Percentiles rank a stretch among this genome's conserved stretches.
These are phyloP conservation scores for Fusarium tuaranense DNA, from an alignment of 2,329 filamentous ascomycete genomes.

Conservation along the genomic window DNA sequence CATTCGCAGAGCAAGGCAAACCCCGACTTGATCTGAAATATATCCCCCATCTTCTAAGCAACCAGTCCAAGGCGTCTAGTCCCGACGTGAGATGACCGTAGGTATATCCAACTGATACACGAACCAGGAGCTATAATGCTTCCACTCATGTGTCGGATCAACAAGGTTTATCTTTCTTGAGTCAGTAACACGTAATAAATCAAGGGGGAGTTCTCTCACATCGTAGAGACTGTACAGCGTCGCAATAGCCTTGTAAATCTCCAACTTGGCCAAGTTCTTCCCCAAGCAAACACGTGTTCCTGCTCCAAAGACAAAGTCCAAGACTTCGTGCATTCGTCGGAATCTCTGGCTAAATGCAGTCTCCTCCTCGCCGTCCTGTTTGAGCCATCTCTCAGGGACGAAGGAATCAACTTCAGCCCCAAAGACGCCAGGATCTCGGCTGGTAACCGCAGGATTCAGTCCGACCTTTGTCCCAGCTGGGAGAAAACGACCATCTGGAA, in stretches of 20 bases:
- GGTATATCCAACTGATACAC: neutral
- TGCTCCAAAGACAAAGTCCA: slow-evolving; percentile 2
- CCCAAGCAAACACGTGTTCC: slow-evolving; percentile 6
- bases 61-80: neutral
- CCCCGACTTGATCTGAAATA: no score
- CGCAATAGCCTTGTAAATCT: slow-evolving; percentile 6
- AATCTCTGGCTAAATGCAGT: neutral
- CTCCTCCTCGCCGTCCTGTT: neutral
- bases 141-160: neutral
- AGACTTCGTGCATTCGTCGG: neutral
- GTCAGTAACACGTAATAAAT: neutral
- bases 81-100: neutral
- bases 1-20: no score
- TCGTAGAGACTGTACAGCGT: neutral
- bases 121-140: neutral
- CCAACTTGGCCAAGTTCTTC: slow-evolving; percentile 6
- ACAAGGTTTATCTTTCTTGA: neutral
- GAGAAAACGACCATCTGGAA: neutral
- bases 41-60: neutral
- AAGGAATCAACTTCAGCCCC: neutral
- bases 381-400: slow-evolving; percentile 5
- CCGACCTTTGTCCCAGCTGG: slow-evolving; percentile 4
- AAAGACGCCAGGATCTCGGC: neutral
- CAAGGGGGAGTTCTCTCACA: neutral
- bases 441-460: neutral